Conservation (phyloP, 495 filamentous ascomycete species). For the Talaromyces borbonicus region DNA sequence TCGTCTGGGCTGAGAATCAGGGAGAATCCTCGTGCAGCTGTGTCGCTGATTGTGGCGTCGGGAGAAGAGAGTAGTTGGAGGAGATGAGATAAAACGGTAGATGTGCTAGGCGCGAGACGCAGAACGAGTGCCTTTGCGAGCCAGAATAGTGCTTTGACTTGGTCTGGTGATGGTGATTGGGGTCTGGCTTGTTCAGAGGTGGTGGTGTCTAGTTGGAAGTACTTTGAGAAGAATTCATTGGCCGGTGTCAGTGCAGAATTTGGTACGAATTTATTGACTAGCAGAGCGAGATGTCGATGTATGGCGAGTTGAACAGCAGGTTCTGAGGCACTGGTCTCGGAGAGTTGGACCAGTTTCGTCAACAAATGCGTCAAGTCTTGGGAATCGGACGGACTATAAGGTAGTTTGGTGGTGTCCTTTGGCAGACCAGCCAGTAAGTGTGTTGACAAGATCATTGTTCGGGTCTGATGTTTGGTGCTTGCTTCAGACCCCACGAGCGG, state of each 20-base stretch:
- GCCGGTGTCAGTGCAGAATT: constrained; percentile 31
- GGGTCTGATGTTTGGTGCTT: constrained; percentile 24
- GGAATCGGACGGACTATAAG: constrained; percentile 17
- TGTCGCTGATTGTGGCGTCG: constrained; percentile 27
- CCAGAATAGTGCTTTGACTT: constrained; percentile 41
- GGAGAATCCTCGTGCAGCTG: constrained; percentile 48
- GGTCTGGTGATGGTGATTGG: constrained; percentile 16
- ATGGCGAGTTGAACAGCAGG: constrained; percentile 40
- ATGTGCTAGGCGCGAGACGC: constrained; percentile 35
- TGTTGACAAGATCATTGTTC: constrained; percentile 51
- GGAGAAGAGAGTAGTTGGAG: constrained; percentile 45
- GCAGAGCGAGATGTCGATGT: constrained; percentile 51
- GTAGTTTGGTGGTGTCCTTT: constrained; percentile 23
- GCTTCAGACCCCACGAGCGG: constrained; percentile 30
- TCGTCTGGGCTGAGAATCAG: constrained; percentile 55
- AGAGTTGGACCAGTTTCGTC: constrained; percentile 30
- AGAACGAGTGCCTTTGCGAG: constrained; percentile 45
- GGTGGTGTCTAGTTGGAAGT: constrained; percentile 12
- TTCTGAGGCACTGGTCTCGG: constrained; percentile 15
- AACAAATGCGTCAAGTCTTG: constrained; percentile 28
- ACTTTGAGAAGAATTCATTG: constrained; percentile 20
- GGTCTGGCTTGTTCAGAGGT: background rate
- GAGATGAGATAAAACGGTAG: constrained; percentile 39
- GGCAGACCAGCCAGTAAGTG: constrained; percentile 51
- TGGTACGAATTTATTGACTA: constrained; percentile 57